phyloP scores from a whole-genome alignment of 2,329 filamentous ascomycete species.

The Anthostomella pinea region DNA sequence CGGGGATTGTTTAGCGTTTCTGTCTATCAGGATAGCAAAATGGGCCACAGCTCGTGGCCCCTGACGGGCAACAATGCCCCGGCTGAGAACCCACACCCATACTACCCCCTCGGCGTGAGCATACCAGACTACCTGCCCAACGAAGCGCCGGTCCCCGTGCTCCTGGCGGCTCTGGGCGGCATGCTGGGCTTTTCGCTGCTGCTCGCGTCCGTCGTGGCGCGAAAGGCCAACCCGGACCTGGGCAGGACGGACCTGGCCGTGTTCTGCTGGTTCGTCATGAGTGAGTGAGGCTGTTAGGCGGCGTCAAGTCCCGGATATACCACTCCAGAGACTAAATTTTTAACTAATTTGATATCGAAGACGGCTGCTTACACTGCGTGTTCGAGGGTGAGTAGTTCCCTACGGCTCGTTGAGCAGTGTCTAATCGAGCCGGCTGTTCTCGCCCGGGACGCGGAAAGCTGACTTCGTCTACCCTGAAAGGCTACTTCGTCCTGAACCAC shows the following conservation, averaged over 20 bases:
- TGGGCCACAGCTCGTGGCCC: conserved; percentile 12
- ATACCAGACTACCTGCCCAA: conserved; percentile 49
- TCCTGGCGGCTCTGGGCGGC: conserved; percentile 38
- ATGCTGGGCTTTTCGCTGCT: conserved; percentile 37
- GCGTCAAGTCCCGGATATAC: no score
- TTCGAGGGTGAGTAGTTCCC: conserved; percentile 77
- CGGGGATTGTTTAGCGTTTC: background rate
- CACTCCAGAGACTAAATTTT: background rate
- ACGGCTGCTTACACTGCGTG: conserved; percentile 69
- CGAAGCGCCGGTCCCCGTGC: conserved; percentile 33
- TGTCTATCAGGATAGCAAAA: no score
- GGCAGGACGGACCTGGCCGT: conserved; percentile 40
- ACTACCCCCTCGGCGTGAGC: conserved; percentile 43
- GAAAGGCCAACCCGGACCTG: conserved; percentile 31
- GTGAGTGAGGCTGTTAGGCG: no score
- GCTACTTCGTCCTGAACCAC: conserved; percentile 75
- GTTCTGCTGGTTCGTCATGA: conserved; percentile 54
- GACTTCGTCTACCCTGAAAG: conserved; percentile 32
- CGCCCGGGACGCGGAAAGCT: background rate
- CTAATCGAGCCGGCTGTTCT: no score
- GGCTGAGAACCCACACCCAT: conserved; percentile 41
- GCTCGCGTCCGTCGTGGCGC: conserved; percentile 30
- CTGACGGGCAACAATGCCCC: conserved; percentile 2
- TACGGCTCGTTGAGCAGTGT: no score
- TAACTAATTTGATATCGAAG: conserved; percentile 33